Percentiles rank a stretch among this genome's conserved stretches.
phyloP scores from a whole-genome alignment of 768 basidiomycete species.

The Cyathus striatus region DNA sequence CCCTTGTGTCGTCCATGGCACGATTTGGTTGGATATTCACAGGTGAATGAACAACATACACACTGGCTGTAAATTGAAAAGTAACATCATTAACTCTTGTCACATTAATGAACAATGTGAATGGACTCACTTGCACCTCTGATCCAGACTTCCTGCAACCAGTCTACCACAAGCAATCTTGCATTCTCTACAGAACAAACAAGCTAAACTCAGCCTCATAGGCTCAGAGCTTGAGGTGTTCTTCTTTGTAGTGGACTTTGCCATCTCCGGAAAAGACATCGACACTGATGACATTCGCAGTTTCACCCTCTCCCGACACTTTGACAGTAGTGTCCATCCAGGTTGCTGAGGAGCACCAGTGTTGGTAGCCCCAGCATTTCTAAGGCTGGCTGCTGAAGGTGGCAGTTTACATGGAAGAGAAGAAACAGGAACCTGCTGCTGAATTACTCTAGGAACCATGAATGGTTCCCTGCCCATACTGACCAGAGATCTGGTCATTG shows the following conservation, averaged over 20 bases:
- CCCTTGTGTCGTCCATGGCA: conserved; percentile 1
- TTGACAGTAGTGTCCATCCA: neutral
- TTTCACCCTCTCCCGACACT: neutral
- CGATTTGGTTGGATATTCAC: conserved; percentile 45
- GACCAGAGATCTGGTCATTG: neutral
- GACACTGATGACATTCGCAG: neutral
- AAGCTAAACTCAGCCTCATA: conserved; percentile 26
- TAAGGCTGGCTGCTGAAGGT: neutral
- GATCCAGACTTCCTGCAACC: conserved; percentile 31
- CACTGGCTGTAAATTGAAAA: conserved; percentile 35
- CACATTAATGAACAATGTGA: conserved; percentile 1
- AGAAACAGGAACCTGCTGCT: neutral
- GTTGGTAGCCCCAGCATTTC: neutral
- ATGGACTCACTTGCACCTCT: conserved; percentile 49
- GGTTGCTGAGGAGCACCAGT: neutral
- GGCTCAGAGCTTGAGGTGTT: conserved; percentile 9
- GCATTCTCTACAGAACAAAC: conserved; percentile 34
- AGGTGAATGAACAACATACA: conserved; percentile 40
- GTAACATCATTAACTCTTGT: neutral
- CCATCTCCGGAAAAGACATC: neutral
- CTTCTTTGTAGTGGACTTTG: conserved; percentile 4
- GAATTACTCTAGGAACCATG: neutral
- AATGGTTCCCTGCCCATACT: too few species aligned
- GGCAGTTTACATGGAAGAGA: neutral
- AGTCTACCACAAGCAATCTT: conserved; percentile 36